A percentile compares a stretch with the other conserved stretches of the same genome.
Conservation (phyloP, 768 basidiomycete genomes). For the Lanmaoa rubissima region DNA sequence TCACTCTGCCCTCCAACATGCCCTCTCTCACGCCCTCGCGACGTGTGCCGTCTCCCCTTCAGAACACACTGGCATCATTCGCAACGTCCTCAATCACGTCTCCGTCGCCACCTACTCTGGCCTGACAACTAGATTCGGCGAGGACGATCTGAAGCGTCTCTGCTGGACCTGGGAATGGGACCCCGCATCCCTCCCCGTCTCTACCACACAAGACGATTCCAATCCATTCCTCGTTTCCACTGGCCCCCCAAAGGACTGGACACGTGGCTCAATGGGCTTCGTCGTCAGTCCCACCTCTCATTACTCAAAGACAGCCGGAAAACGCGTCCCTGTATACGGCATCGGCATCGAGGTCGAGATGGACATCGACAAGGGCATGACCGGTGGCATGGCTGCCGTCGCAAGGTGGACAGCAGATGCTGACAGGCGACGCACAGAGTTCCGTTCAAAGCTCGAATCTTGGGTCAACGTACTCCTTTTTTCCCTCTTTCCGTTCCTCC, state of each 20-base stretch:
- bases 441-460: slow-evolving; percentile 55
- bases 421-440: slow-evolving; percentile 57
- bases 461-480: slow-evolving; percentile 56
- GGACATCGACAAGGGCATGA: slow-evolving; percentile 78
- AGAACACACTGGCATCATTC: slow-evolving; percentile 70
- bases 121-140: slow-evolving; percentile 57
- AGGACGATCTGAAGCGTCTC: slow-evolving; percentile 70
- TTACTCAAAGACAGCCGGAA: slow-evolving; percentile 60
- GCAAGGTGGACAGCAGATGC: slow-evolving; percentile 80
- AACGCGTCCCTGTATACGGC: slow-evolving; percentile 77
- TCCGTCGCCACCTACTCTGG: slow-evolving; percentile 70
- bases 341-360: slow-evolving; percentile 87
- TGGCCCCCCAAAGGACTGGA: slow-evolving; percentile 60
- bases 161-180: slow-evolving; percentile 95
- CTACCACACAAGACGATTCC: slow-evolving; percentile 48
- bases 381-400: slow-evolving; percentile 83
- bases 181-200: slow-evolving; percentile 39
- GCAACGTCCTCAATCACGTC: slow-evolving; percentile 76
- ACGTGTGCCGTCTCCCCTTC: slow-evolving; percentile 78
- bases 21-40: slow-evolving; percentile 81
- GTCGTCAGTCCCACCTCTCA: slow-evolving; percentile 71
- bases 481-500: neutral
- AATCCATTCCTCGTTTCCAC: slow-evolving; percentile 68
- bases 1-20: slow-evolving; percentile 74
- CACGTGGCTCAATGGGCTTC: slow-evolving; percentile 77